phyloP scores from a whole-genome alignment of 768 basidiomycete genomes.

The Termitomyces sp. region DNA sequence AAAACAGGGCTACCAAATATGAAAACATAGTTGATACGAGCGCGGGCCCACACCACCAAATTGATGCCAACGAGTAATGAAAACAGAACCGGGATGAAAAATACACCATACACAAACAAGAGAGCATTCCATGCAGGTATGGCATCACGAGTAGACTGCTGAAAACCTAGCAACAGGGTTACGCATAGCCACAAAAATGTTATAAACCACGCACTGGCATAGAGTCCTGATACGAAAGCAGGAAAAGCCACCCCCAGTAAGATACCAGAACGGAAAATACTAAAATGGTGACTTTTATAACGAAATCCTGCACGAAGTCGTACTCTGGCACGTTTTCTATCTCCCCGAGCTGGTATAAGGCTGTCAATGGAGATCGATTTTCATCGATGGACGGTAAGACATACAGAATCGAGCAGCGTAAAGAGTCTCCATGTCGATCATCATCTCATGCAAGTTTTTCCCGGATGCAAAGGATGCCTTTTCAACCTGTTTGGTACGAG shows the following conservation, averaged over 20 bases:
- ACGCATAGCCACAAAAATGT: neutral
- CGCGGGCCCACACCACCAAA: constrained; percentile 65
- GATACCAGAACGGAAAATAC: constrained; percentile 70
- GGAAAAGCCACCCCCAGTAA: constrained; percentile 70
- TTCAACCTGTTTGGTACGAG: constrained; percentile 46
- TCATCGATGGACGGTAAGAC: constrained; percentile 15
- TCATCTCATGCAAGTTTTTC: constrained; percentile 54
- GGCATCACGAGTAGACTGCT: constrained; percentile 38
- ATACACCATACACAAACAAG: constrained; percentile 71
- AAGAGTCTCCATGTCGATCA: constrained; percentile 69
- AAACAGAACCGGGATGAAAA: constrained; percentile 73
- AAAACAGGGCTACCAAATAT: constrained; percentile 61
- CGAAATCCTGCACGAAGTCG: constrained; percentile 52
- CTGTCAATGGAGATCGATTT: neutral
- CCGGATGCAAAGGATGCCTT: constrained; percentile 64
- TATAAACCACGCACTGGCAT: constrained; percentile 39
- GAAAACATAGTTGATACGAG: constrained; percentile 90
- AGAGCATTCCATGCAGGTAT: constrained; percentile 72
- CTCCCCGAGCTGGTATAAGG: constrained; percentile 46
- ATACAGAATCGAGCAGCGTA: constrained; percentile 71
- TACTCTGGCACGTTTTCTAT: constrained; percentile 70
- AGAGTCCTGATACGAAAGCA: constrained; percentile 57
- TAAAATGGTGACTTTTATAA: constrained; percentile 60
- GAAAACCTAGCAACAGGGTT: constrained; percentile 39
- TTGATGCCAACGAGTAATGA: constrained; percentile 79